Evolutionary conservation across 495 filamentous ascomycete species (phyloP), one percentile per base, ranked within the genome.

Genomic region (Clavariopsis aquatica): DNA sequence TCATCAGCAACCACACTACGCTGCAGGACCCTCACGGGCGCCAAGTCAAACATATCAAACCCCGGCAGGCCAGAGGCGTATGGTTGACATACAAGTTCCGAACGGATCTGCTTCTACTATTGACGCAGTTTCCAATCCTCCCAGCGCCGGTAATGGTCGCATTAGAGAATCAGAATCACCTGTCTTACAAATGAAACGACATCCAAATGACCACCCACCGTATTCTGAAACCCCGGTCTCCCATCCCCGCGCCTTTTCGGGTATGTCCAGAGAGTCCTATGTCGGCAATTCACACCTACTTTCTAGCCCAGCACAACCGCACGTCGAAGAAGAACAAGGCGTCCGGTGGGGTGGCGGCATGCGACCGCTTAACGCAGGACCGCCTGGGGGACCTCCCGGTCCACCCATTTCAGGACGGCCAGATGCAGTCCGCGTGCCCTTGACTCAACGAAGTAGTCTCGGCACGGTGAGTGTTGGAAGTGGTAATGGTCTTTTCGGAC

Each of bases 101-200:
- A 83, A 83, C 66, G 82, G 83, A 27, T 85, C 82, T 6, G 81
- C 79, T 43, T 85, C 82, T 6, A 84, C 83, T 9, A 81, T 84
- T 43, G 78, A 69, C 36, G 43, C 61, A 12, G 41, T 28, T 12
- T 73, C 81, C 5, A 83, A 86, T 64, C 81, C 78, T 49, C 73
- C 73, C 17, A 49, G 52, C 34, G 53, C 45, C 15, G 61, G 29
- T 24, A 64, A 58, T 57, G 56, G 61, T 22, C 66, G 66, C 1
- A 49, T 68, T 1, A 10, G 24, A 9, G 67, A 70, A n/a, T 66
- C 68, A 1, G 64, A 67, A 41, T 70, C 68, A n/a, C 68, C 68
- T 8, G 64, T 70, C 2, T 28, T 70, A 27, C 68, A 66, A 34
- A 67, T 70, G 59, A 70, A 67, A 28, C 63, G 68, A 58, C 36